phyloP scores from a whole-genome alignment of 495 filamentous ascomycete genomes.

The Talaromyces thailandensis region DNA sequence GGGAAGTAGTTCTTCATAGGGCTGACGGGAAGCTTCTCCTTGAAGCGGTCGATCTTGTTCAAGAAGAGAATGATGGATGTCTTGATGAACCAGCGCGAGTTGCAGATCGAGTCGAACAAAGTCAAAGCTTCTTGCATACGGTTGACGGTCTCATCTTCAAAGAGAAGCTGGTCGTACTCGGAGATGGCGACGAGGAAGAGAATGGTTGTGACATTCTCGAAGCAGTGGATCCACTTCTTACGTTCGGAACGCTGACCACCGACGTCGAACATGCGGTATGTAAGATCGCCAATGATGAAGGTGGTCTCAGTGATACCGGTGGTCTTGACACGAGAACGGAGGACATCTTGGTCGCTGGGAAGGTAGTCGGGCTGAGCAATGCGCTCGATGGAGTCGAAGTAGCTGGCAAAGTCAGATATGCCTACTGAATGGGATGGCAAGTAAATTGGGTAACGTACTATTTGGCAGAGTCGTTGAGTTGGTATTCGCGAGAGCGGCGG shows the following conservation, averaged over 20 bases:
- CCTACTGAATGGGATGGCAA: not conserved
- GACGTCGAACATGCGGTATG: conserved; percentile 99
- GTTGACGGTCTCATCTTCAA: conserved; percentile 82
- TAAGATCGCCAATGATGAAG: conserved; percentile 95
- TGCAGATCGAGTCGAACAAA: conserved; percentile 98
- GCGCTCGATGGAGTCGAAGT: conserved; percentile 91
- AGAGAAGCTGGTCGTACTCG: conserved; percentile 96
- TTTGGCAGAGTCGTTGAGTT: conserved; percentile 94
- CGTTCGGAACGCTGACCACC: conserved; percentile 97
- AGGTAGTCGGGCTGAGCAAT: conserved; percentile 91
- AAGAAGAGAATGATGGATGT: conserved; percentile 98
- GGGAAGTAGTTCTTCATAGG: conserved; percentile 99
- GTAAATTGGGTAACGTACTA: conserved; percentile 61
- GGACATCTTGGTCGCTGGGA: conserved; percentile 94
- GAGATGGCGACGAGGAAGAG: conserved; percentile 98
- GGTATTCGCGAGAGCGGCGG: conserved; percentile 91
- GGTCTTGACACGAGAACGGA: conserved; percentile 96
- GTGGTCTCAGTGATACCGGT: conserved; percentile 99
- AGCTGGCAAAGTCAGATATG: conserved; percentile 50
- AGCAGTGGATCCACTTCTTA: conserved; percentile 99
- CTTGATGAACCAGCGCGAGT: conserved; percentile 98
- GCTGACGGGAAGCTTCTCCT: conserved; percentile 98
- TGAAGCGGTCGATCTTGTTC: conserved; percentile 99
- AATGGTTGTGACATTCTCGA: conserved; percentile 98
- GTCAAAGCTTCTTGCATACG: conserved; percentile 99